Evolutionary conservation across 768 basidiomycete species (phyloP), one percentile per base, ranked within the genome.

Genomic region (Epithele typhae): DNA sequence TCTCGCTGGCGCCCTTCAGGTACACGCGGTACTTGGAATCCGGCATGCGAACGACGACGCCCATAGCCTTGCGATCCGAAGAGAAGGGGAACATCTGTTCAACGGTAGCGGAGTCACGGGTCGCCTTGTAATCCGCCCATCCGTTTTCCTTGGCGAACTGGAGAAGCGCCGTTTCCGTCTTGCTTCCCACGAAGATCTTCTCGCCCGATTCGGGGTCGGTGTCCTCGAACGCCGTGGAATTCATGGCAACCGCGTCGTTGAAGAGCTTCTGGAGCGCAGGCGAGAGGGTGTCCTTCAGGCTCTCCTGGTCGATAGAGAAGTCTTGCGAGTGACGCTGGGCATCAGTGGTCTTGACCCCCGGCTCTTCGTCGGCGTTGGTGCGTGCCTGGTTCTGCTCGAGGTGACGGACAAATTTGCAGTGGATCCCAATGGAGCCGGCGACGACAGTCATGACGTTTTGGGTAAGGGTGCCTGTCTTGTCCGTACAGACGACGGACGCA

Each of bases 391-490:
- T 90, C 37, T 87, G 80, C 49, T 81, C 73, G 22, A 96, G 78
- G 9, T 75, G 72, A 18, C 80, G 80, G 12, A 94, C 95, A 54
- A 97, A 97, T 68, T 98, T 98, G 59, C 84, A 91, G 58, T 94
- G 85, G 40, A 98, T 81, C 21, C 96, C 96, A 40, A 98, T 72
- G 10, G 92, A 93, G 32, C 94, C 94, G 18, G 95, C 94, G 41
- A 99, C 96, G 53, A 98, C 90, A 9, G 86, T 82, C 96, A 99
- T 99, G 55, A 70, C 71, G 68, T 98, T 98, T 61, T 91, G 86
- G 0, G 96, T 99, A 19, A 99, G 82, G 8, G 95, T 97, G 30
- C 95, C 95, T 2, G 93, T 95, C 71, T 95, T 94, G 74, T 94
- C 92, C 12, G 92, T 94, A 68, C 92, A 93, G 3, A 97, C 80